These are phyloP conservation scores for Dryadomyces sulphureus DNA, from an alignment of 2,329 filamentous ascomycete species.

Conservation along the genomic window DNA sequence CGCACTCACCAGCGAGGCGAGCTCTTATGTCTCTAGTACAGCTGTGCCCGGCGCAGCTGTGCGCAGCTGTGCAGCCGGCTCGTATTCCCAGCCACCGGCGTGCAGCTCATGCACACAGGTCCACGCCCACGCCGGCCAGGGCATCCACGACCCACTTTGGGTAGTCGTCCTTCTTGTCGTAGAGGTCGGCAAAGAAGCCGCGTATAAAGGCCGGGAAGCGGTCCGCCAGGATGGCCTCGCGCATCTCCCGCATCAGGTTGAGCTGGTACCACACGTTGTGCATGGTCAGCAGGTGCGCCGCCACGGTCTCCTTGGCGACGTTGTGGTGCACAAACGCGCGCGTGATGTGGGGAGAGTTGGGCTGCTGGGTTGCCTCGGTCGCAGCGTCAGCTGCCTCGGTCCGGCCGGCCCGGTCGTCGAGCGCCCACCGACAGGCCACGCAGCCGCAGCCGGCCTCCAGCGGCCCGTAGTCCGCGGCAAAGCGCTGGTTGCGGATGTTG, in stretches of 20 bases:
- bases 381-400: background rate
- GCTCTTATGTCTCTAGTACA: no score
- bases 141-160: conserved; percentile 78
- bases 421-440: conserved; percentile 46
- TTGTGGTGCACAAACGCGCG: conserved; percentile 85
- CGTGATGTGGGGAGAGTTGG: conserved; percentile 44
- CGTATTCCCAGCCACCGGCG: no score
- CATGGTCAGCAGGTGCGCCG: conserved; percentile 71
- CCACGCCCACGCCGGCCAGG: conserved; percentile 63
- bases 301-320: conserved; percentile 84
- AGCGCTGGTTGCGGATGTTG: conserved; percentile 66
- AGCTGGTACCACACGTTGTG: conserved; percentile 94
- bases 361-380: background rate
- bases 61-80: no score
- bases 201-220: conserved; percentile 63
- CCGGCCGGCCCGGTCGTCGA: conserved; percentile 19
- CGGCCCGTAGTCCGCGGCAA: conserved; percentile 65
- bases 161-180: conserved; percentile 51
- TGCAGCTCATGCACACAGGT: conserved; percentile 27
- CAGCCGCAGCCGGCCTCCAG: conserved; percentile 76
- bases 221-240: conserved; percentile 70
- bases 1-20: background rate
- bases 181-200: conserved; percentile 63
- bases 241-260: conserved; percentile 60
- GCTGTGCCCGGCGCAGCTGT: no score